Evolutionary conservation across 106 monocot genomes (phyloP), one percentile per base, ranked within the genome.

Genomic region (Platanthera zijinensis): DNA sequence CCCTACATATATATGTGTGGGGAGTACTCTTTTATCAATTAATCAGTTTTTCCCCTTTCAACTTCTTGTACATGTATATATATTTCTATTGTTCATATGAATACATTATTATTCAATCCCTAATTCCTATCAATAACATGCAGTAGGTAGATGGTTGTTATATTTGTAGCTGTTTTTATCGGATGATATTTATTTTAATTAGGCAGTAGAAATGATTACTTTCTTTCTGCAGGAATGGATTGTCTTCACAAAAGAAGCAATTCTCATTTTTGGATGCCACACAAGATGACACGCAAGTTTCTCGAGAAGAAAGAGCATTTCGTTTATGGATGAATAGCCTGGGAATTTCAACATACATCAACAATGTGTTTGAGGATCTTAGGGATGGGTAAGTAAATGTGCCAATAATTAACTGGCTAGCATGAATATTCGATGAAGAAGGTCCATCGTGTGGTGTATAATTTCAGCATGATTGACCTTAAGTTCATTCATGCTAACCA

Each of bases 351-450:
- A 88, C 77, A n/a, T 93, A 90, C 72, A 86, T 93, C 39, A 83
- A 88, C 78, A 90, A 90, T 83, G 88, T 93, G 10, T 93, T 93
- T 83, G 93, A 93, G 81, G 93, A 93, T 84, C 88, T 93, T 72
- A 86, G 93, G 75, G 86, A 93, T 86, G 93, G 93, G 93, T 93
- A 85, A 73, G 77, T 18, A 10, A n/a, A 50, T 50, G 10, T n/a
- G n/a, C n/a, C n/a, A n/a, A n/a, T n/a, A 10, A 48, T 70, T 0
- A 48, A 70, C 0, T 48, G 13, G 70, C n/a, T 47, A 70, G 17
- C 70, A 70, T 70, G 70, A 70, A 70, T 47, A n/a, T 70, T 70
- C 47, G 17, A 17, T 48, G 45, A 70, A 70, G 52, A 2, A 32
- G 66, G 66, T 5, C 18, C 21, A 5, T 66, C 28, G 8, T 32